phyloP scores from a whole-genome alignment of 2,329 filamentous ascomycete species.

The Fusarium secorum region DNA sequence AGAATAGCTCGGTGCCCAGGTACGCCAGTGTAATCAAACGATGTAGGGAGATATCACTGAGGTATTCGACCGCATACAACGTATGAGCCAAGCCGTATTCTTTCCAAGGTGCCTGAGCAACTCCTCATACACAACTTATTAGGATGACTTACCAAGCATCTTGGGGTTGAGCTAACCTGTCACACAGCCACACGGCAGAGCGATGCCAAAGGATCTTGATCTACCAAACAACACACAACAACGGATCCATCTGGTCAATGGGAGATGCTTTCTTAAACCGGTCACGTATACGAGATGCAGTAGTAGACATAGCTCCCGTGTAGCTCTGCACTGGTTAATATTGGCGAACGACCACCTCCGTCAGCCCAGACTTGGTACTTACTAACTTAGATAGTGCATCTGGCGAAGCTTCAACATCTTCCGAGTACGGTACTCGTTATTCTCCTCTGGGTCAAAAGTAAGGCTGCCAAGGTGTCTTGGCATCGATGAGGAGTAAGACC shows the following conservation, averaged over 20 bases:
- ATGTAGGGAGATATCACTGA: background rate
- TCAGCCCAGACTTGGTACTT: slow-evolving; percentile 17
- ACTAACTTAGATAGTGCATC: background rate
- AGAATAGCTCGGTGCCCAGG: background rate
- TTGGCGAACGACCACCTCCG: slow-evolving; percentile 6
- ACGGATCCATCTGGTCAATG: background rate
- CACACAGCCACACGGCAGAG: slow-evolving; percentile 25
- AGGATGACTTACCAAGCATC: slow-evolving; percentile 21
- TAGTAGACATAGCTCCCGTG: background rate
- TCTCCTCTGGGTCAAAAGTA: background rate
- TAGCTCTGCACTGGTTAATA: background rate
- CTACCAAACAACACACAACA: background rate
- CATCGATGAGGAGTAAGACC: background rate
- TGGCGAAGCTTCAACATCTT: background rate
- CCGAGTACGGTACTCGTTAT: background rate
- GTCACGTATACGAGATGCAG: background rate
- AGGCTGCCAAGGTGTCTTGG: slow-evolving; percentile 8
- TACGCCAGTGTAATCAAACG: slow-evolving; percentile 4
- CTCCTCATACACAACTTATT: background rate
- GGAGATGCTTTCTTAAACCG: background rate
- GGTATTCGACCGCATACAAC: background rate
- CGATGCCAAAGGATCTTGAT: slow-evolving; percentile 13
- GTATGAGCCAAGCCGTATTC: slow-evolving; percentile 3
- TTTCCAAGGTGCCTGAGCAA: background rate
- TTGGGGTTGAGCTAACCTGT: slow-evolving; percentile 11